Evolutionary conservation across 148 eudicot species (phyloP).

Genomic region (Amaranthus cruentus): DNA sequence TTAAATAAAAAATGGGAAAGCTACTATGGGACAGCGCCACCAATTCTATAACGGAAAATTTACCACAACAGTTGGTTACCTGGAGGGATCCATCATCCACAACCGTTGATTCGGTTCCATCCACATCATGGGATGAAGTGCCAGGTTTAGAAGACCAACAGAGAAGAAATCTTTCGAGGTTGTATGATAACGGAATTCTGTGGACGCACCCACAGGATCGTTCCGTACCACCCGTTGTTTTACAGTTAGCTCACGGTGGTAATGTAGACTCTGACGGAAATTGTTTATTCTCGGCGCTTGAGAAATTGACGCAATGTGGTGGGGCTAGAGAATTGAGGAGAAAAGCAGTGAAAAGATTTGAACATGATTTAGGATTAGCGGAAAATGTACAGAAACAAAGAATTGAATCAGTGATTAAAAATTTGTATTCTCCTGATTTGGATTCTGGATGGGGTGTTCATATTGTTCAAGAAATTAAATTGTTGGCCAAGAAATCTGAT

Average conservation of each 20-base stretch:
- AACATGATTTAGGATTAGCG: constrained; percentile 52
- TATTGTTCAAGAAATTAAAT: constrained; percentile 76
- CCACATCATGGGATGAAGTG: constrained; percentile 59
- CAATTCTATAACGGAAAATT: constrained; percentile 16
- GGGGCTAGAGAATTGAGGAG: constrained; percentile 50
- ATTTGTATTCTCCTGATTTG: constrained; percentile 78
- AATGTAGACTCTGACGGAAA: constrained; percentile 89
- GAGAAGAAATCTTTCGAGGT: constrained; percentile 29
- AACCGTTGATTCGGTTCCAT: constrained; percentile 25
- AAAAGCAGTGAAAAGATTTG: constrained; percentile 57
- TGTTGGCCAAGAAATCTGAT: constrained; percentile 59
- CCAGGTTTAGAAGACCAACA: constrained; percentile 63
- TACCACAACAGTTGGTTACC: constrained; percentile 37
- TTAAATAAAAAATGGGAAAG: constrained; percentile 55
- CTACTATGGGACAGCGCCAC: constrained; percentile 58
- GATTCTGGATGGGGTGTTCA: constrained; percentile 78
- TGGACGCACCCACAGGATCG: constrained; percentile 64
- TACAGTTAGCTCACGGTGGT: constrained; percentile 73
- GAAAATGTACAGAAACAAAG: constrained; percentile 36
- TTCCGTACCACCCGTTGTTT: constrained; percentile 33
- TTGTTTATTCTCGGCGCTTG: constrained; percentile 67
- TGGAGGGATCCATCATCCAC: constrained; percentile 49
- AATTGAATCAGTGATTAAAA: constrained; percentile 50
- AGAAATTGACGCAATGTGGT: constrained; percentile 30
- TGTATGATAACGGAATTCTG: constrained; percentile 61